phyloP scores from a whole-genome alignment of 225 moss, liverwort and hornwort genomes.

The Climacium dendroides region DNA sequence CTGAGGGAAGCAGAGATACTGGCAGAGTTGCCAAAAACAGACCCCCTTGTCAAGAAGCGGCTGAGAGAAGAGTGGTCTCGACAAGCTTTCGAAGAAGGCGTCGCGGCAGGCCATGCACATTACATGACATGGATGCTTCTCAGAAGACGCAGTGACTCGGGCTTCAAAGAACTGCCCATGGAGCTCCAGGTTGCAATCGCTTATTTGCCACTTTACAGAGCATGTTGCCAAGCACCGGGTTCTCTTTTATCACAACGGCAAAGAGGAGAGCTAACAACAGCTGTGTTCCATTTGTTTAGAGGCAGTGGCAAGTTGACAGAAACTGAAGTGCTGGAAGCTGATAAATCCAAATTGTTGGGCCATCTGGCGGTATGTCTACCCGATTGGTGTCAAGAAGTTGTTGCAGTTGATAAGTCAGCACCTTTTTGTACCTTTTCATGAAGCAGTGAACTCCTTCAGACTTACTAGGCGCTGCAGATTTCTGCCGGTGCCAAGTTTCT shows the following conservation, averaged over 20 bases:
- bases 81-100: constrained; percentile 39
- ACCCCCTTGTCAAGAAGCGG: constrained; percentile 26
- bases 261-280: constrained; percentile 37
- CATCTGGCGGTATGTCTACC: constrained; percentile 39
- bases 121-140: constrained; percentile 54
- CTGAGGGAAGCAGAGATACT: constrained; percentile 31
- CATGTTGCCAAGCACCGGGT: constrained; percentile 30
- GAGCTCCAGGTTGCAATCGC: constrained; percentile 52
- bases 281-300: constrained; percentile 30
- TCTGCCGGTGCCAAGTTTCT: constrained; percentile 6
- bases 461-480: constrained; percentile 18
- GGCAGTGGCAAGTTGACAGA: constrained; percentile 37
- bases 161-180: constrained; percentile 31
- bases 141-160: constrained; percentile 26
- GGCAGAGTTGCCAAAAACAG: constrained; percentile 28
- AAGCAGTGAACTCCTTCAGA: constrained; percentile 63
- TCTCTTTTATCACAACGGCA: constrained; percentile 36
- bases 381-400: constrained; percentile 48
- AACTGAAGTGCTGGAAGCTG: constrained; percentile 20
- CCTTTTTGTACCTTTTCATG: constrained; percentile 12
- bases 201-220: constrained; percentile 40
- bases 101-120: constrained; percentile 26
- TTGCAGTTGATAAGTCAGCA: constrained; percentile 17
- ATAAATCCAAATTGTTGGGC: constrained; percentile 34
- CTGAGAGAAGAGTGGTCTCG: constrained; percentile 38